Conservation (phyloP, 176 grass and related monocot species). For the Phyllostachys edulis region DNA sequence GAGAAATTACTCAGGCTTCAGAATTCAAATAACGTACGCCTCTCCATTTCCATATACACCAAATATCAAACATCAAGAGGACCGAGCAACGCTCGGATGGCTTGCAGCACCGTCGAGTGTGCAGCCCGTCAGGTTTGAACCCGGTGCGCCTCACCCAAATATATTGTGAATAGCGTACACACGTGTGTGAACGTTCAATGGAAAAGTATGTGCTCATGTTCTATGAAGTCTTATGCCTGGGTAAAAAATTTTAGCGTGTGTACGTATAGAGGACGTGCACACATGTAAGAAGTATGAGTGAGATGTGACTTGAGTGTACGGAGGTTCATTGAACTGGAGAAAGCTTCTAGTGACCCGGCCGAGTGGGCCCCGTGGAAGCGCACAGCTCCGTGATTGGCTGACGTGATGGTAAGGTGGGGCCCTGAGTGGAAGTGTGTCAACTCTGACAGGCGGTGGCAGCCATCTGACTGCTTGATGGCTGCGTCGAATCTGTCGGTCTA, state of each 20-base stretch:
- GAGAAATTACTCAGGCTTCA: not conserved
- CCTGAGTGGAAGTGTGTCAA: conserved; percentile 30
- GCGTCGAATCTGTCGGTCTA: conserved; percentile 42
- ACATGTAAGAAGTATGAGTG: too few relatives aligned
- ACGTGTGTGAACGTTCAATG: too few relatives aligned
- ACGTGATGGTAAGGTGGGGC: conserved; percentile 12
- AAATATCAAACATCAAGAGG: too few relatives aligned
- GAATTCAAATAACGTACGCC: not conserved
- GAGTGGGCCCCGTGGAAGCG: not conserved
- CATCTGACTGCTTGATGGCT: not conserved
- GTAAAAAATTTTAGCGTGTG: too few relatives aligned
- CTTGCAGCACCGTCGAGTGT: too few relatives aligned
- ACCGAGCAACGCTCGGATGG: too few relatives aligned
- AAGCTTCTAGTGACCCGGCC: not conserved
- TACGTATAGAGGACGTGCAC: too few relatives aligned
- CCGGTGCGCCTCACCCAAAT: too few relatives aligned
- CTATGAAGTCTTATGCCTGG: too few relatives aligned
- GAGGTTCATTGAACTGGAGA: not conserved
- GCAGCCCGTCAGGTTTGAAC: too few relatives aligned
- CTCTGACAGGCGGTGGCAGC: not conserved
- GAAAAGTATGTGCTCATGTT: too few relatives aligned
- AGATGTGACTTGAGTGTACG: not conserved
- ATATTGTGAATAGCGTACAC: too few relatives aligned
- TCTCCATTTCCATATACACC: conserved; percentile 4
- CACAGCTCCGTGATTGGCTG: not conserved